Evolutionary conservation across 768 basidiomycete species (phyloP).

Genomic region (Strobilomyces confusus): DNA sequence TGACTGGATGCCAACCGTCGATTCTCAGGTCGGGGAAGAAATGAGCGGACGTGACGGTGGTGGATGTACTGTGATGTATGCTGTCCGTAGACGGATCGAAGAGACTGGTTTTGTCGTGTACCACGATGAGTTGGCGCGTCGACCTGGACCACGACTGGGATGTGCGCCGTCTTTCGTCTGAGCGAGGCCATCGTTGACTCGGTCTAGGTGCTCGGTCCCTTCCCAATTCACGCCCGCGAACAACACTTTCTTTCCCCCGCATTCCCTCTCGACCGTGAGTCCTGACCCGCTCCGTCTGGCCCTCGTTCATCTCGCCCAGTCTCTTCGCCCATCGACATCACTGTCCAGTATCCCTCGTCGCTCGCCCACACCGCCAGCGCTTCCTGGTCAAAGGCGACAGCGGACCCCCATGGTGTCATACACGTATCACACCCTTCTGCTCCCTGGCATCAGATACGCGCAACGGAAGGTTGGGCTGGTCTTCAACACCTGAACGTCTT

Average conservation of each 20-base stretch:
- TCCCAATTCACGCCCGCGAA: conserved; percentile 80
- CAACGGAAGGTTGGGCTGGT: conserved; percentile 82
- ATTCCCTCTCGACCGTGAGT: conserved; percentile 63
- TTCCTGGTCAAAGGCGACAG: conserved; percentile 48
- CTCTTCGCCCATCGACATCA: conserved; percentile 9
- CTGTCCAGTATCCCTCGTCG: conserved; percentile 56
- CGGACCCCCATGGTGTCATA: conserved; percentile 45
- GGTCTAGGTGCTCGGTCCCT: conserved; percentile 70
- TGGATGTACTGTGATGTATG: conserved; percentile 4
- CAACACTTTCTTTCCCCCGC: conserved; percentile 80
- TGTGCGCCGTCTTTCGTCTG: conserved; percentile 16
- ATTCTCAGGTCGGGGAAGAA: conserved; percentile 65
- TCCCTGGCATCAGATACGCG: conserved; percentile 63
- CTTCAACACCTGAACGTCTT: conserved; percentile 78
- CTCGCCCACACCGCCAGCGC: conserved; percentile 38
- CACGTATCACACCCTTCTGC: conserved; percentile 62
- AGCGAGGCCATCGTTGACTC: neutral
- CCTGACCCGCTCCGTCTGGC: neutral
- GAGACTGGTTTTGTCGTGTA: neutral
- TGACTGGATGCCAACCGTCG: conserved; percentile 5
- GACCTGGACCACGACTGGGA: conserved; percentile 28
- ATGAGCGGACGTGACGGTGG: conserved; percentile 29
- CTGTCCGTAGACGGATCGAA: neutral
- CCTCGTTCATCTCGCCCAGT: conserved; percentile 7
- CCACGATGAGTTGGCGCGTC: conserved; percentile 21